A percentile compares a stretch with the other conserved stretches of the same genome.
These are phyloP conservation scores for Staphylotrichum longicolle DNA, from an alignment of 495 filamentous ascomycete genomes.

Conservation along the genomic window DNA sequence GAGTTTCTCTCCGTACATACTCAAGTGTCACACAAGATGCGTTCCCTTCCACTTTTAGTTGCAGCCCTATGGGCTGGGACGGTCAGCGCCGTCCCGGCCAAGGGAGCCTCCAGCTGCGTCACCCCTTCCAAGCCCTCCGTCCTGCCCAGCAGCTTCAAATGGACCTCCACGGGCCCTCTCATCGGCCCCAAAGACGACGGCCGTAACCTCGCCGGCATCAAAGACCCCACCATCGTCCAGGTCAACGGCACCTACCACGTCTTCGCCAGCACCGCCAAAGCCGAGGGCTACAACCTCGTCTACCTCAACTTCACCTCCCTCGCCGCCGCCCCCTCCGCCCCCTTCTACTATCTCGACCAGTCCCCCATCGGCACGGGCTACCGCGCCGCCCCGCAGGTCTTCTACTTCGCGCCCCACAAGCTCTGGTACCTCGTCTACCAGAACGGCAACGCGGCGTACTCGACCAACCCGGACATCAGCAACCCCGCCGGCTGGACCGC, in stretches of 20 bases:
- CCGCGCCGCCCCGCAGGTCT: conserved; percentile 31
- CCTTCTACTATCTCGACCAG: conserved; percentile 30
- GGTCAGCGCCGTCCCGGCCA: conserved; percentile 2
- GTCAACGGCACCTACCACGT: conserved; percentile 33
- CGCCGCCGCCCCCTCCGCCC: conserved; percentile 16
- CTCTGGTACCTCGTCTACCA: conserved; percentile 34
- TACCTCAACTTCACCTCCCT: conserved; percentile 31
- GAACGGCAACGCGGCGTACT: conserved; percentile 34
- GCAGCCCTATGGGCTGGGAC: conserved; percentile 9
- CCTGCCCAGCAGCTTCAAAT: conserved; percentile 22
- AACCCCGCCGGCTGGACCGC: conserved; percentile 31
- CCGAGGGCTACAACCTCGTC: conserved; percentile 27
- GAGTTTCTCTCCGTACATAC: no score
- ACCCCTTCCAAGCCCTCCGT: neutral
- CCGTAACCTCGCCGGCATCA: conserved; percentile 29
- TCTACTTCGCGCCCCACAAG: conserved; percentile 29
- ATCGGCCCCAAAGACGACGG: conserved; percentile 27
- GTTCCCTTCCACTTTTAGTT: neutral
- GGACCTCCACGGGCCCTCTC: conserved; percentile 27
- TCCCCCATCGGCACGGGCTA: conserved; percentile 27
- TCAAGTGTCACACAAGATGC: neutral
- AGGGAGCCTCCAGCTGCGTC: neutral
- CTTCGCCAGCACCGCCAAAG: conserved; percentile 29
- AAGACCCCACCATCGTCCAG: conserved; percentile 28
- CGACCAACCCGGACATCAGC: conserved; percentile 30